Percentiles rank a stretch among this genome's conserved stretches.
Evolutionary conservation across 2,329 filamentous ascomycete genomes (phyloP).

Genomic region (Fusarium ambrosium): DNA sequence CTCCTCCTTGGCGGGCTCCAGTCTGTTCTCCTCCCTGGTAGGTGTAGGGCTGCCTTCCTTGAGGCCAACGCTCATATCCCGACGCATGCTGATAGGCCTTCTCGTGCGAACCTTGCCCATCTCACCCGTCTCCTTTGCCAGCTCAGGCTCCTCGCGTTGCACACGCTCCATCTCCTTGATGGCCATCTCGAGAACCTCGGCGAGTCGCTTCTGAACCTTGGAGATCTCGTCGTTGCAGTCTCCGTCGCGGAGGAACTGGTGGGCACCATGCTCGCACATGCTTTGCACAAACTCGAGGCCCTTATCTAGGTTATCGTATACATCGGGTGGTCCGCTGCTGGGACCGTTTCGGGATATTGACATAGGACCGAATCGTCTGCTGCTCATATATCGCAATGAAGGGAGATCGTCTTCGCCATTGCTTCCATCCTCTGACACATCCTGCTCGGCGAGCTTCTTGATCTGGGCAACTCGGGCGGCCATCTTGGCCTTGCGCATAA

Average conservation of each 20-base stretch:
- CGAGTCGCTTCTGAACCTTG: constrained; percentile 75
- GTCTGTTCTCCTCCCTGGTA: constrained; percentile 43
- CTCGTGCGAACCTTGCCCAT: constrained; percentile 62
- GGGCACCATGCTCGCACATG: constrained; percentile 87
- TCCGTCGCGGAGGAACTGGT: constrained; percentile 89
- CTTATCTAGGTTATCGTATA: constrained; percentile 82
- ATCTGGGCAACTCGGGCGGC: constrained; percentile 79
- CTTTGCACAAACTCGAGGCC: constrained; percentile 83
- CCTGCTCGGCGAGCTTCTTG: constrained; percentile 70
- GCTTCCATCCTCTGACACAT: constrained; percentile 65
- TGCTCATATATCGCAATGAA: constrained; percentile 57
- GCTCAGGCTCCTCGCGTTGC: constrained; percentile 64
- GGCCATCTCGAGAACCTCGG: constrained; percentile 72
- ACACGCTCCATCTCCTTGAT: constrained; percentile 71
- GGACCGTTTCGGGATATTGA: constrained; percentile 46
- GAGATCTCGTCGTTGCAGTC: constrained; percentile 84
- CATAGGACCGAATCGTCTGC: constrained; percentile 51
- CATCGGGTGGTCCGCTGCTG: constrained; percentile 55
- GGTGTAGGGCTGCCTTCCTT: constrained; percentile 45
- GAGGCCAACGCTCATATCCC: constrained; percentile 54
- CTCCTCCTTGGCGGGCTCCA: constrained; percentile 44
- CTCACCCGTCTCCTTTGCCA: constrained; percentile 55
- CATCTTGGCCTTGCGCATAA: constrained; percentile 90
- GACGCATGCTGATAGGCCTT: constrained; percentile 67
- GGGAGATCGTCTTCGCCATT: constrained; percentile 57